Conservation (phyloP, 371 early-diverging fungal genomes). For the Mortierella sp. region DNA sequence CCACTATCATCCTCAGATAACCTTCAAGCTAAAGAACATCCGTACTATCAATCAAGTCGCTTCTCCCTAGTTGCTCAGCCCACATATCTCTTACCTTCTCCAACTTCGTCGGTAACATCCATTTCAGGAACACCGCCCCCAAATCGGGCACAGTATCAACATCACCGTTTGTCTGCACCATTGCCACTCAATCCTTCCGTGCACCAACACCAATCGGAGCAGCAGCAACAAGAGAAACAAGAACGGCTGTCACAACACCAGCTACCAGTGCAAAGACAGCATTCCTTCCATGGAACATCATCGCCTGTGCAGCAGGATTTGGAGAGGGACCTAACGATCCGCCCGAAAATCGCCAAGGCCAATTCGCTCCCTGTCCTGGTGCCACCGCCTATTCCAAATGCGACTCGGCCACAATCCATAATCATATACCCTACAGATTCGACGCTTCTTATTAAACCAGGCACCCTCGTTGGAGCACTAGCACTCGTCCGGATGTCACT, state of each 20-base stretch:
- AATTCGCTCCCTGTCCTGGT: neutral
- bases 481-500: slow-evolving; percentile 4
- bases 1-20: neutral
- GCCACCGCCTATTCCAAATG: neutral
- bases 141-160: neutral
- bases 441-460: neutral
- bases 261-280: neutral
- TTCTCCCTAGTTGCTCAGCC: neutral
- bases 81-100: neutral
- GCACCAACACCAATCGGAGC: neutral
- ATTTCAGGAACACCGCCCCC: neutral
- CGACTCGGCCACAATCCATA: neutral
- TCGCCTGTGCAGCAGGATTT: neutral
- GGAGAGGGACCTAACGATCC: neutral
- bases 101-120: neutral
- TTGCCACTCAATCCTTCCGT: neutral
- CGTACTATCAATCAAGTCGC: neutral
- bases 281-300: neutral
- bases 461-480: neutral
- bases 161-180: neutral
- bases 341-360: neutral
- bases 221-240: neutral
- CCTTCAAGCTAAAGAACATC: neutral
- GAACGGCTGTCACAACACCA: neutral
- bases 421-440: neutral